Conservation (phyloP, 352 stramenopile genomes). For the Pythium monospermum region DNA sequence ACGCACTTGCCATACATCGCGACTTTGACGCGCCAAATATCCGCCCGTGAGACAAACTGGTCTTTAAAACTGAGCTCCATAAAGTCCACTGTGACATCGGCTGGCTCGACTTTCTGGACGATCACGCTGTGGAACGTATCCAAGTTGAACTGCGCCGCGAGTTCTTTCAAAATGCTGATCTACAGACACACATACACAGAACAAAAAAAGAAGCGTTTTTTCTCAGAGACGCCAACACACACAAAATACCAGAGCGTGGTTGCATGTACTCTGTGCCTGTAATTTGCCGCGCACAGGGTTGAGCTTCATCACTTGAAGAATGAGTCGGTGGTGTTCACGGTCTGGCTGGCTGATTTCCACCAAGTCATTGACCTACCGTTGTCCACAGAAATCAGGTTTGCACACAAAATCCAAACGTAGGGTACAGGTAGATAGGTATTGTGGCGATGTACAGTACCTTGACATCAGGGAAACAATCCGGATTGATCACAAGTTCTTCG, state of each 20-base stretch:
- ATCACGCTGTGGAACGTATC: constrained; percentile 53
- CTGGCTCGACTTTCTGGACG: constrained; percentile 51
- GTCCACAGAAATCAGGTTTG: too few species aligned
- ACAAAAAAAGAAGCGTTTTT: not conserved
- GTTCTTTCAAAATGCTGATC: constrained; percentile 71
- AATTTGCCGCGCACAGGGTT: constrained; percentile 63
- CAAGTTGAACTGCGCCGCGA: constrained; percentile 68
- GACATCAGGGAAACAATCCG: constrained; percentile 61
- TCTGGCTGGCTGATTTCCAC: constrained; percentile 61
- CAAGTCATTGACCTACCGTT: constrained; percentile 40
- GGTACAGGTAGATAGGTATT: too few species aligned
- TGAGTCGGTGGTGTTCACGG: constrained; percentile 46
- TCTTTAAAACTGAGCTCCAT: constrained; percentile 89
- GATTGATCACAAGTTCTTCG: constrained; percentile 71
- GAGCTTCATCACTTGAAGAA: constrained; percentile 62
- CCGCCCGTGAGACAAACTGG: constrained; percentile 87
- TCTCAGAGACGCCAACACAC: too few species aligned
- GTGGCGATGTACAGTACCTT: constrained; percentile 18
- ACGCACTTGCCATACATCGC: constrained; percentile 70
- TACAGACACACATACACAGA: too few species aligned
- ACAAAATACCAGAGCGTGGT: too few species aligned
- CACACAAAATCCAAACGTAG: too few species aligned
- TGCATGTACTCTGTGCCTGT: constrained; percentile 23
- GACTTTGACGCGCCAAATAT: constrained; percentile 88
- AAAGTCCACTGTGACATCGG: constrained; percentile 68